Evolutionary conservation across 2,329 filamentous ascomycete genomes (phyloP).

Genomic region (Bipolaris bicolor): DNA sequence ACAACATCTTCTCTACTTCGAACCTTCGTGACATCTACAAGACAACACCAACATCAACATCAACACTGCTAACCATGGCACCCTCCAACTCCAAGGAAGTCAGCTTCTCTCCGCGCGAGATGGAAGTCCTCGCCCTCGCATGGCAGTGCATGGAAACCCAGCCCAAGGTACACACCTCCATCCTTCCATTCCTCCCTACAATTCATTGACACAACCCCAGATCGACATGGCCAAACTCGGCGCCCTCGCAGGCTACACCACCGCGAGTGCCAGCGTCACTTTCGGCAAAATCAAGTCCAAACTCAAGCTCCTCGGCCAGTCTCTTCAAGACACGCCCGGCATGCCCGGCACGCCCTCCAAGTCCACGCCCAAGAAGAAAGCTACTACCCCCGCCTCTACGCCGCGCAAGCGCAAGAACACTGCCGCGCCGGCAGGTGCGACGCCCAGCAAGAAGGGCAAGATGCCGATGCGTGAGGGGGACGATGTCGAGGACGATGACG

Average conservation of each 20-base stretch:
- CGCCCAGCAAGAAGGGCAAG: slow-evolving; percentile 22
- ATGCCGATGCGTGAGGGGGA: slow-evolving; percentile 5
- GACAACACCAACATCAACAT: slow-evolving; percentile 4
- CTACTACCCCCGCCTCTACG: neutral
- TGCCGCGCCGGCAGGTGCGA: neutral
- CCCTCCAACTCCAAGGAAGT: slow-evolving; percentile 13
- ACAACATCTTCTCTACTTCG: neutral
- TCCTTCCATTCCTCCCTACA: neutral
- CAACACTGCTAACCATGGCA: slow-evolving; percentile 15
- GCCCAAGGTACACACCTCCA: slow-evolving; percentile 36
- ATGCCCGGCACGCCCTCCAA: neutral
- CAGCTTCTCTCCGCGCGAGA: slow-evolving; percentile 34
- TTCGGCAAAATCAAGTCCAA: slow-evolving; percentile 44
- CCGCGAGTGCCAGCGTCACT: slow-evolving; percentile 33
- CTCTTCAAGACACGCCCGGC: neutral
- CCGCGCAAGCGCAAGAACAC: slow-evolving; percentile 32
- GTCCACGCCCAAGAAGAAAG: neutral
- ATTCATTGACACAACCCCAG: slow-evolving; percentile 10
- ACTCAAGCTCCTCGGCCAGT: slow-evolving; percentile 28
- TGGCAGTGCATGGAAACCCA: slow-evolving; percentile 45
- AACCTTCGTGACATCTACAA: neutral
- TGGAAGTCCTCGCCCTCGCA: slow-evolving; percentile 38
- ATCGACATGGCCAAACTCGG: slow-evolving; percentile 31
- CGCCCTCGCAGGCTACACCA: slow-evolving; percentile 35
- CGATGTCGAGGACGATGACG: slow-evolving; percentile 20